Base-by-base conservation (phyloP, 192 early-diverging fungal species). In the Backusella luteola region DNA sequence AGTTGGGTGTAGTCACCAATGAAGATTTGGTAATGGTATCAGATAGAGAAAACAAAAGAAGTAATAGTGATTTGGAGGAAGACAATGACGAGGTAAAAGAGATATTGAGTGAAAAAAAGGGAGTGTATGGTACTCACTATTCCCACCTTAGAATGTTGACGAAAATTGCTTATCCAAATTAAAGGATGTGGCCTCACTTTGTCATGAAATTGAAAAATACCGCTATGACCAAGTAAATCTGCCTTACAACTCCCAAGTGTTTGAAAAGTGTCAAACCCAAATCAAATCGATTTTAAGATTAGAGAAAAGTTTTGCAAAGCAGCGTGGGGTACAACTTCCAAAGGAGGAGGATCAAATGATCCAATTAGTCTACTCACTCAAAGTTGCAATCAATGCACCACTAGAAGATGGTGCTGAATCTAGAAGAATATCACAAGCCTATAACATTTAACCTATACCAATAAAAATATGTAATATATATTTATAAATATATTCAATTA, bases 281-380 rank as follows among this genome's bases (percentile, higher is more conserved):
- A 80, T 84, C 39, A 73, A 76, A 8, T 78, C 76, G n/a, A 84
- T 84, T 34, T 63, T 84, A 23, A 73, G 76, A 44, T 67, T 76
- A 8, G 79, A 84, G 35, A 39, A 80, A 59, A 80, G 79, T 38
- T 80, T 80, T 71, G 79, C 82, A 32, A 53, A 44, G 14, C 78
- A 84, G 35, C 78, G 77, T 29, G 79, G 76, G 32, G 73, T 80
- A 46, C 38, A 77, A 17, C 56, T 84, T n/a, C 42, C 73, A 6
- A 67, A 66, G 17, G 78, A 80, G 17, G 82, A 83, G 34, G 82
- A 83, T 17, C 77, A 83, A 73, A 80, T 83, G 82, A 80, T 83
- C 19, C 82, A 84, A 39, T 66, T 84, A 26, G 78, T 84, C 1
- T 80, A 80, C 70, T 77, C 78, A 41, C 63, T 80, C 29, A 80